These are phyloP conservation scores for Didymellaceae sp. DNA, from an alignment of 2,329 filamentous ascomycete genomes.

Conservation along the genomic window DNA sequence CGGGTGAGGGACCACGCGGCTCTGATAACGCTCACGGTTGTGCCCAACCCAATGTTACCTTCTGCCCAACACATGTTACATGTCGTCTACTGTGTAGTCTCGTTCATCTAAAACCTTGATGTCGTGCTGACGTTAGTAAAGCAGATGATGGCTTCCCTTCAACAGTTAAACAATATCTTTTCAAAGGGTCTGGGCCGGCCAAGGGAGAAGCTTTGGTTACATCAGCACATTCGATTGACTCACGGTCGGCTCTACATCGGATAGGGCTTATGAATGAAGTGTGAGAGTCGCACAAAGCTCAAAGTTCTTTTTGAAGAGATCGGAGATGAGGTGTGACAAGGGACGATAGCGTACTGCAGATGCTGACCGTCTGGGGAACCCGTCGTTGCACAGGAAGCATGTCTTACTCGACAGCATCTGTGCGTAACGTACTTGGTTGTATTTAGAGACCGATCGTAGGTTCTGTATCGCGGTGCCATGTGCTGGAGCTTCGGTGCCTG, in stretches of 20 bases:
- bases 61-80: conserved; percentile 1
- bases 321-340: background rate
- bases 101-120: background rate
- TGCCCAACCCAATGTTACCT: conserved; percentile 6
- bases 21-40: background rate
- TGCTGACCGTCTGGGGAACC: background rate
- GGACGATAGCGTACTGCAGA: conserved; percentile 1
- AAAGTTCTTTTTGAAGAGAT: background rate
- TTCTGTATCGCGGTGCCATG: conserved; percentile 31
- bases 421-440: conserved; percentile 3
- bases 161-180: no score
- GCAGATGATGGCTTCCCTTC: no score
- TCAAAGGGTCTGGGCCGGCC: background rate
- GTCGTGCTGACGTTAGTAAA: background rate
- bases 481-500: conserved; percentile 33
- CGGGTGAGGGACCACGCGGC: background rate
- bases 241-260: background rate
- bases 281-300: background rate
- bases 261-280: background rate
- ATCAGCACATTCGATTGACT: background rate
- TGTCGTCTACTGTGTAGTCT: background rate
- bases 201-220: background rate
- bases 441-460: conserved; percentile 9
- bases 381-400: conserved; percentile 1
- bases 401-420: conserved; percentile 4